Evolutionary conservation across 192 early-diverging fungal species (phyloP).

Genomic region (Coemansia sp.): DNA sequence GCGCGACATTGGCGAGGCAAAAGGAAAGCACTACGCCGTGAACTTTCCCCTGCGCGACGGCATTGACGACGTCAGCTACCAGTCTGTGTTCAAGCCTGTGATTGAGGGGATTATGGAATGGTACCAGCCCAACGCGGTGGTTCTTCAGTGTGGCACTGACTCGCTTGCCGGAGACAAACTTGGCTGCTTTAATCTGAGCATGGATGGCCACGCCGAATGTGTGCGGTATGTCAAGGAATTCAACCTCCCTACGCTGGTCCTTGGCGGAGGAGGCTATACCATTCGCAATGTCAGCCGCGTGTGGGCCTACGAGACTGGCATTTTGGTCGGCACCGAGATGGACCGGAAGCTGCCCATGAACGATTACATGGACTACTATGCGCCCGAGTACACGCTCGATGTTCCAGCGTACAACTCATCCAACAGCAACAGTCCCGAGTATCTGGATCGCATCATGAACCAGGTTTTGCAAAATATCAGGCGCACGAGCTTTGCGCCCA

Average conservation of each 20-base stretch:
- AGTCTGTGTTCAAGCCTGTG: slow-evolving; percentile 85
- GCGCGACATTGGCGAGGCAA: slow-evolving; percentile 86
- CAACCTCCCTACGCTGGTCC: slow-evolving; percentile 85
- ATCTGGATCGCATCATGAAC: slow-evolving; percentile 69
- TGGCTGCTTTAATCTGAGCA: slow-evolving; percentile 92
- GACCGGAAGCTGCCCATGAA: slow-evolving; percentile 79
- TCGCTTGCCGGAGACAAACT: slow-evolving; percentile 90
- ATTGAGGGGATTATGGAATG: slow-evolving; percentile 85
- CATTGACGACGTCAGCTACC: slow-evolving; percentile 88
- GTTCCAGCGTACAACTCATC: slow-evolving; percentile 83
- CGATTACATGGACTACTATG: slow-evolving; percentile 91
- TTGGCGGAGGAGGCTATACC: slow-evolving; percentile 98
- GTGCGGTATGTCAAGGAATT: slow-evolving; percentile 90
- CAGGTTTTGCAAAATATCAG: slow-evolving; percentile 65
- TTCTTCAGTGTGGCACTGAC: slow-evolving; percentile 97
- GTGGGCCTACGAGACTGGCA: slow-evolving; percentile 94
- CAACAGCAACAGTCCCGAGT: slow-evolving; percentile 85
- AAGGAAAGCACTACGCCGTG: slow-evolving; percentile 90
- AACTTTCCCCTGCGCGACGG: slow-evolving; percentile 96
- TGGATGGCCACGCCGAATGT: slow-evolving; percentile 92
- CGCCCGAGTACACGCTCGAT: slow-evolving; percentile 86
- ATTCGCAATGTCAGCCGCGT: slow-evolving; percentile 92
- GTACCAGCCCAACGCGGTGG: slow-evolving; percentile 88
- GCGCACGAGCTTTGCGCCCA: slow-evolving; percentile 63
- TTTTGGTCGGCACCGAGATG: slow-evolving; percentile 73